Percentiles rank a stretch among this genome's conserved stretches.
phyloP scores from a whole-genome alignment of 441 rosid species.

The Populus trichocarpa region DNA sequence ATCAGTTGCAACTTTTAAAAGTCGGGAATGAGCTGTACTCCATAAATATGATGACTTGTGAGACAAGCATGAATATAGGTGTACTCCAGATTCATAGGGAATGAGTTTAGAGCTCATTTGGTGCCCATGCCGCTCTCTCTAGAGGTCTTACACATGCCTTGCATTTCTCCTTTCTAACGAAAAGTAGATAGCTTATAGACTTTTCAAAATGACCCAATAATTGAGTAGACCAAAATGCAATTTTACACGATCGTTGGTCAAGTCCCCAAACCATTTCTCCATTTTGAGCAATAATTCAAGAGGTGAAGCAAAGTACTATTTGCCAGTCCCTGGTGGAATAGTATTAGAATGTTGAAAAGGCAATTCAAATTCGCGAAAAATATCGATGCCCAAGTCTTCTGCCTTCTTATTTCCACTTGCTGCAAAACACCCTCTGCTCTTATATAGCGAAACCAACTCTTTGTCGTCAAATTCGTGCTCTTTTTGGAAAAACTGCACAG shows the following conservation, averaged over 20 bases:
- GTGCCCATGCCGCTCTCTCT: not conserved
- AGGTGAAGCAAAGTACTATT: too few species aligned
- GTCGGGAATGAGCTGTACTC: too few species aligned
- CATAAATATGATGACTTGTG: not conserved
- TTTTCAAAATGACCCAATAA: not conserved
- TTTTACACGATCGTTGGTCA: not conserved
- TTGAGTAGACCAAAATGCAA: not conserved
- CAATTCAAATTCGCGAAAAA: conserved; percentile 20
- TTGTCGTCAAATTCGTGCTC: not conserved
- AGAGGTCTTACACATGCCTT: not conserved
- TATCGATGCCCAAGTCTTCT: conserved; percentile 22
- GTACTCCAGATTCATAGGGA: too few species aligned
- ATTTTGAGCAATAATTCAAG: not conserved
- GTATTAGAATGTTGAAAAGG: conserved; percentile 19
- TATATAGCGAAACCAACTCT: conserved; percentile 10
- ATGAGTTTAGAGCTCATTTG: not conserved
- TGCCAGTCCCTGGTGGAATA: not conserved
- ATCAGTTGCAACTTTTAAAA: too few species aligned
- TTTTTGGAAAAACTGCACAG: conserved; percentile 10
- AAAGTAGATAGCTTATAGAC: not conserved
- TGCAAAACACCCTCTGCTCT: conserved; percentile 2
- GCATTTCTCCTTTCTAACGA: not conserved
- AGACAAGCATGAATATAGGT: not conserved
- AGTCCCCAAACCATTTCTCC: too few species aligned
- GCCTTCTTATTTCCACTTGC: conserved; percentile 13